Evolutionary conservation across 805 yeast species (phyloP).

Genomic region (Candida tallmaniae): DNA sequence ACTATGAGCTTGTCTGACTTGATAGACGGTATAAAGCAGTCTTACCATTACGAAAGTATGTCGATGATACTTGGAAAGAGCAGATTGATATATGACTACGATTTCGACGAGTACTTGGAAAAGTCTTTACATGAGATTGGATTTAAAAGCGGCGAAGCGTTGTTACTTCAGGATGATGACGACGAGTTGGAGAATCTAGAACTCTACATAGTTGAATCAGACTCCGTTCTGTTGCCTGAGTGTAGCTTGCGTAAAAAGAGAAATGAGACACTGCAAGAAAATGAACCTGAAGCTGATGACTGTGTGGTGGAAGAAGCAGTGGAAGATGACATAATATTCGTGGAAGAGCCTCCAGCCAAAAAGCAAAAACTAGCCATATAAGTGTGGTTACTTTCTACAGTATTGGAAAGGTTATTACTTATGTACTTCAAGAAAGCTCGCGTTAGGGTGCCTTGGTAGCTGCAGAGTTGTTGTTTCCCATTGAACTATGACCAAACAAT

Average conservation of each 20-base stretch:
- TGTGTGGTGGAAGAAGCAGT: slow-evolving; percentile 3
- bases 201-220: slow-evolving; percentile 39
- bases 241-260: slow-evolving; percentile 15
- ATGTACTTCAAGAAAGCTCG: too few species aligned
- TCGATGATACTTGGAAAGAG: slow-evolving; percentile 56
- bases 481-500: too few species aligned
- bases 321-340: slow-evolving; percentile 2
- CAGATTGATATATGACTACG: slow-evolving; percentile 60
- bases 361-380: slow-evolving; percentile 13
- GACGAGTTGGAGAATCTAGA: slow-evolving; percentile 63
- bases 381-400: too few species aligned
- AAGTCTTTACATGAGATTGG: slow-evolving; percentile 46
- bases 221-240: slow-evolving; percentile 9
- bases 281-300: slow-evolving; percentile 5
- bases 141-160: slow-evolving; percentile 53
- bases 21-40: slow-evolving; percentile 42
- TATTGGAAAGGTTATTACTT: too few species aligned
- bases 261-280: neutral
- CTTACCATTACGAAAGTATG: slow-evolving; percentile 52
- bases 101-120: slow-evolving; percentile 74
- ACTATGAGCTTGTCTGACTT: slow-evolving; percentile 44
- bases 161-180: slow-evolving; percentile 77
- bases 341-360: slow-evolving; percentile 22
- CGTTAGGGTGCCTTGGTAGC: too few species aligned
- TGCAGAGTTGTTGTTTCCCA: too few species aligned